These are phyloP conservation scores for Blumeria hordei DNA, from an alignment of 2,329 filamentous ascomycete species.

Conservation along the genomic window DNA sequence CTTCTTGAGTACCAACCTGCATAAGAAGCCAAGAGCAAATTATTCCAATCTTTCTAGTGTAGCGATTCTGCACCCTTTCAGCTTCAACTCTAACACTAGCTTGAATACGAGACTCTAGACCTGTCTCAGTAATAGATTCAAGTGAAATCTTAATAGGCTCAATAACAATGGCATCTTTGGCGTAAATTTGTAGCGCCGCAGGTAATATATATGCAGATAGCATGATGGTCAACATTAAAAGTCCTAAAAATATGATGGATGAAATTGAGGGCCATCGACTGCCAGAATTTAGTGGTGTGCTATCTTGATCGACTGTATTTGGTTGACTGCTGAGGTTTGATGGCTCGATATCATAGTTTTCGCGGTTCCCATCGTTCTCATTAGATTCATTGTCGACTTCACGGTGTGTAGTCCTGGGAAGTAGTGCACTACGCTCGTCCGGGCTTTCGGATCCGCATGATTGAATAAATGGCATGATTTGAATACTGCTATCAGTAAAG, in stretches of 20 bases:
- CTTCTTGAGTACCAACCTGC: slow-evolving; percentile 49
- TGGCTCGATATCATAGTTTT: slow-evolving; percentile 7
- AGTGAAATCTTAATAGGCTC: slow-evolving; percentile 67
- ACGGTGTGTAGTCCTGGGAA: too few species aligned
- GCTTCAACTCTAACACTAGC: slow-evolving; percentile 66
- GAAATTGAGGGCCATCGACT: slow-evolving; percentile 56
- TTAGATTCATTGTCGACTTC: too few species aligned
- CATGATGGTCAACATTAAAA: slow-evolving; percentile 42
- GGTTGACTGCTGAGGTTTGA: slow-evolving; percentile 15
- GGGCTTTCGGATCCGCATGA: too few species aligned
- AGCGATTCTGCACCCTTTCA: slow-evolving; percentile 42
- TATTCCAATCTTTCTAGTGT: slow-evolving; percentile 51
- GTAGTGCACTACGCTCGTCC: too few species aligned
- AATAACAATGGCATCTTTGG: slow-evolving; percentile 57
- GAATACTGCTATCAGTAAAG: too few species aligned
- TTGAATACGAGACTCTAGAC: slow-evolving; percentile 57
- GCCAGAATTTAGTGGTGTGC: slow-evolving; percentile 16
- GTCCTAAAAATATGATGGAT: slow-evolving; percentile 41
- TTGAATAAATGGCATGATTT: too few species aligned
- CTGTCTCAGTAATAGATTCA: slow-evolving; percentile 57
- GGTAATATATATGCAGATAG: slow-evolving; percentile 61
- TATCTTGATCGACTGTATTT: slow-evolving; percentile 14
- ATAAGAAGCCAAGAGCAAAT: slow-evolving; percentile 60
- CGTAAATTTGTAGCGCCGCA: slow-evolving; percentile 61
- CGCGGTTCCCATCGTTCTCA: too few species aligned